Evolutionary conservation across 768 basidiomycete genomes (phyloP), one percentile per base, ranked within the genome.

Genomic region (Lanmaoa rubissima): DNA sequence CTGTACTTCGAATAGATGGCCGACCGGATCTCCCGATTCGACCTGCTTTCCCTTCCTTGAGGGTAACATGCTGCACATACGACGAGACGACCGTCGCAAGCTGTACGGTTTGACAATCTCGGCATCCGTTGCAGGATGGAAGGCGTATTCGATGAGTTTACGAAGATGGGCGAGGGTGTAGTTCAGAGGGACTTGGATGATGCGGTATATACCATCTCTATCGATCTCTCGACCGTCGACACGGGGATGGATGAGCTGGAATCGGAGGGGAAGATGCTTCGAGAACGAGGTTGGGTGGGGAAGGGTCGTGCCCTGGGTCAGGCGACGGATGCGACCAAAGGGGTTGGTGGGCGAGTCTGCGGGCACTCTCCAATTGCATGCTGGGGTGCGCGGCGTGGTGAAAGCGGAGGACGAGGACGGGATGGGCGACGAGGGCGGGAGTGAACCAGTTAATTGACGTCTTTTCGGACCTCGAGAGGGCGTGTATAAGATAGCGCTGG

Each of bases 321-420:
- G 73, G 14, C 75, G 74, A 17, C 79, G 76, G 46, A 81, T 82
- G 44, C 84, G 74, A 16, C 86, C 85, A 57, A 89, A 85, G 0
- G 87, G 88, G 61, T 88, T 89, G 4, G 83, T 80, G 0, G 88
- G 87, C 0, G 87, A 88, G 72, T 90, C 87, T 7, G 76, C 80
- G 5, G 87, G 84, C 1, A 65, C 71, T 62, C 49, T 74, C 70
- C 52, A 82, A 68, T 65, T 78, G 78, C 52, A 61, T 17, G 69
- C 59, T 1, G 79, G 76, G 3, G 78, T 79, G 55, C 71, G 71
- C 3, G 76, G 66, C 0, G 75, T 68, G 26, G 71, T 63, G 36
- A 63, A 63, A 5, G 54, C 56, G 31, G 65, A 65, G 17, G 65
- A 68, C 35, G 65, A 62, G 10, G 70, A 64, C 5, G 71, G 57